A percentile compares a stretch with the other conserved stretches of the same genome.
Conservation (phyloP, 2,329 filamentous ascomycete species). For the Erysiphe pisi region DNA sequence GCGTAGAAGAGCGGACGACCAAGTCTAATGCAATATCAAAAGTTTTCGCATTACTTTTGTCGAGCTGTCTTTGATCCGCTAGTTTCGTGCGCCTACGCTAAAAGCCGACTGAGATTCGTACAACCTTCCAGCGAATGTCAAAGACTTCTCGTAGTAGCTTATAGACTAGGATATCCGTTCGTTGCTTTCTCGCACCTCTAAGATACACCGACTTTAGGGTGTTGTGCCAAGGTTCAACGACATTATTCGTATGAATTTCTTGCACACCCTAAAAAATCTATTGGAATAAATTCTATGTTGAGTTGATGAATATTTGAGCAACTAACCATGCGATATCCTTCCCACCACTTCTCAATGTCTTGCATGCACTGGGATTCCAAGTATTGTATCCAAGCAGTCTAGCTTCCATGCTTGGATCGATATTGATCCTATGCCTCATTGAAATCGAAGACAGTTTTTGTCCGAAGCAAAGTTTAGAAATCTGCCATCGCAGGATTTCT, state of each 20-base stretch:
- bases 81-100: not conserved
- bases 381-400: not conserved
- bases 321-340: not conserved
- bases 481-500: not conserved
- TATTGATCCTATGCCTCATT: too few species aligned
- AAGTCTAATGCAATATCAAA: not conserved
- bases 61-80: not conserved
- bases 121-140: not conserved
- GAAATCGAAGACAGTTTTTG: too few species aligned
- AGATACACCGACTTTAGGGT: not conserved
- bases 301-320: not conserved
- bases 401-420: too few species aligned
- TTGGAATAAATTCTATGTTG: not conserved
- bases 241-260: not conserved
- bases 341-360: not conserved
- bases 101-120: not conserved
- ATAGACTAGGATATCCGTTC: not conserved
- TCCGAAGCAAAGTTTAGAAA: not conserved
- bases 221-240: not conserved
- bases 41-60: not conserved
- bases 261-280: not conserved
- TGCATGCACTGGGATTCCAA: not conserved
- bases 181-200: not conserved
- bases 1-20: not conserved
- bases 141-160: too few species aligned